Evolutionary conservation across 2,329 filamentous ascomycete genomes (phyloP).

Genomic region (Fusarium veterinarium): DNA sequence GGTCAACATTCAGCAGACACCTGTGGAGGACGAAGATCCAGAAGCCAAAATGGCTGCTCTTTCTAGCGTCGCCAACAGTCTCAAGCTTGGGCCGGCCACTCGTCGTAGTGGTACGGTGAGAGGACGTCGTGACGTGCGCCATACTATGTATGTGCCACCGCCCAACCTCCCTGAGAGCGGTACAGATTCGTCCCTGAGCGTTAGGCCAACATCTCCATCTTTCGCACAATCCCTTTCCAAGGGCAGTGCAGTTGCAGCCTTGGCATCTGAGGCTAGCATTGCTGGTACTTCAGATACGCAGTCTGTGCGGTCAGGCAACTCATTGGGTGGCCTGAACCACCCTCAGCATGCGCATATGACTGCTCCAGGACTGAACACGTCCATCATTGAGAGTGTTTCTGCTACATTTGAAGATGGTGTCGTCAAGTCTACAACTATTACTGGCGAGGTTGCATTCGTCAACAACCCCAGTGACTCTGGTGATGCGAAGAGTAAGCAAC

Average conservation of each 20-base stretch:
- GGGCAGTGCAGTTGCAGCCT: slow-evolving; percentile 60
- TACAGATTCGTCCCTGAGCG: slow-evolving; percentile 37
- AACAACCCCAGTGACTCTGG: slow-evolving; percentile 71
- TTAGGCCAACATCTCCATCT: slow-evolving; percentile 36
- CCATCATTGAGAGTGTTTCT: slow-evolving; percentile 91
- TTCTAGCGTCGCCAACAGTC: slow-evolving; percentile 78
- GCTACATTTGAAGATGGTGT: slow-evolving; percentile 82
- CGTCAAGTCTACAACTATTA: slow-evolving; percentile 77
- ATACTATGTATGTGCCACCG: slow-evolving; percentile 83
- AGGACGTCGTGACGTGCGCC: slow-evolving; percentile 89
- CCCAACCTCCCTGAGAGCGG: slow-evolving; percentile 51
- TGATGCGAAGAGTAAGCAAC: slow-evolving; percentile 60
- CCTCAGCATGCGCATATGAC: slow-evolving; percentile 85
- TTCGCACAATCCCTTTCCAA: slow-evolving; percentile 41
- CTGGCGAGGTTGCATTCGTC: slow-evolving; percentile 89
- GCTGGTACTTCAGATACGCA: slow-evolving; percentile 81
- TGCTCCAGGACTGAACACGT: slow-evolving; percentile 83
- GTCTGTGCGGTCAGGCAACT: slow-evolving; percentile 90
- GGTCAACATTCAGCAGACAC: slow-evolving; percentile 81
- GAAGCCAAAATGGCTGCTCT: slow-evolving; percentile 79
- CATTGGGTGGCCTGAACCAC: slow-evolving; percentile 75
- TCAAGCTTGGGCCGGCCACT: slow-evolving; percentile 74
- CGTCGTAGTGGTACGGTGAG: slow-evolving; percentile 81
- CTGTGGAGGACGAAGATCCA: slow-evolving; percentile 81
- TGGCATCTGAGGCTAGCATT: slow-evolving; percentile 72